Base-by-base conservation (phyloP, 345 rosid species). In the Citrus inodora region DNA sequence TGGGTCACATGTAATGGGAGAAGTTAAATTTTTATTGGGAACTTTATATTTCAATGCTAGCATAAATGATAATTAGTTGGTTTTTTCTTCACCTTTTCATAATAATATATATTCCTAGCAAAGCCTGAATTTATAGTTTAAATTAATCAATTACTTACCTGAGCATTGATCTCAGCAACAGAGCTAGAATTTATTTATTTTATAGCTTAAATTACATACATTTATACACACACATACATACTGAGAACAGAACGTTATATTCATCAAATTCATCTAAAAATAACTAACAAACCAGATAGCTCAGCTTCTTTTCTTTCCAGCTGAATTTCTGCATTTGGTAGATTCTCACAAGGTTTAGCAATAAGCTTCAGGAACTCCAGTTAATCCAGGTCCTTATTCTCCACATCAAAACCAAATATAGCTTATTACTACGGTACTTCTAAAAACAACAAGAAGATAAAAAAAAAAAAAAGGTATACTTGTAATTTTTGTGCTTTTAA, bases 271-370 rank as follows among this genome's bases (percentile, higher is more conserved):
- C n/a, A 22, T 63, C 35, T 33, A 22, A 27, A 7, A 75, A 1
- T 35, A 22, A 70, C 9, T 28, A 53, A 90, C 94, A 4, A 32
- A 32, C 33, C 91, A 83, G 93, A 75, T 76, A 64, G 82, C 78
- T 85, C 93, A 40, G 91, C 91, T 82, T 91, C 93, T 82, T 86
- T 89, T 81, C 86, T 91, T 80, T 92, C 92, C 81, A 89, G 66
- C 81, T 84, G 90, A 65, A 87, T 81, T 74, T 90, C 91, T 22
- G 94, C 87, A 82, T 92, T 90, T 0, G 86, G 93, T 73, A 88
- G 92, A 85, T 85, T 81, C 87, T 87, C 89, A 67, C 74, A 84
- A 37, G 94, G 97, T 46, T 89, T 86, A 46, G 92, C 88, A 84
- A 90, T 84, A 30, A 78, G 17, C 83, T 92, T 86, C 83, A 92